Percentiles rank a stretch among this genome's conserved stretches.
Evolutionary conservation across 2,329 filamentous ascomycete species (phyloP).

Genomic region (Aspergillus flavus): DNA sequence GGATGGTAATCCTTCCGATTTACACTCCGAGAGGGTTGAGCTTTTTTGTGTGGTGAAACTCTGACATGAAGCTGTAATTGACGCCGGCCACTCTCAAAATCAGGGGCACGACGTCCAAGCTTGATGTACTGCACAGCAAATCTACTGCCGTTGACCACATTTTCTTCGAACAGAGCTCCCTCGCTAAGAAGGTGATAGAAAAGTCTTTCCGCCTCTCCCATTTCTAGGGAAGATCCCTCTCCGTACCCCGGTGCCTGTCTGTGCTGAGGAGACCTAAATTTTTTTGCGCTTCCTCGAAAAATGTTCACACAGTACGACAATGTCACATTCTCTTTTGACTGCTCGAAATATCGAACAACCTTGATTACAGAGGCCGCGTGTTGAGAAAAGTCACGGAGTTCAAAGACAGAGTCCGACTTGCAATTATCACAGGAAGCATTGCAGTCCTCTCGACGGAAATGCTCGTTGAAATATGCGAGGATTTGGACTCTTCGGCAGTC

Average conservation of each 20-base stretch:
- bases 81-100: conserved; percentile 49
- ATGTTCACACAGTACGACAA: conserved; percentile 82
- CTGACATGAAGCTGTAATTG: conserved; percentile 58
- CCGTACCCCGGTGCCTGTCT: conserved; percentile 64
- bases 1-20: conserved; percentile 52
- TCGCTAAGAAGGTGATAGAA: conserved; percentile 76
- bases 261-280: conserved; percentile 56
- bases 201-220: conserved; percentile 79
- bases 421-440: conserved; percentile 86
- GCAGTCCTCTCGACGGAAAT: conserved; percentile 73
- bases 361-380: conserved; percentile 71
- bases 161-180: conserved; percentile 72
- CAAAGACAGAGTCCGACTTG: conserved; percentile 69
- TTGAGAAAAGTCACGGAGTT: conserved; percentile 74
- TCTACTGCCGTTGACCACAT: conserved; percentile 63
- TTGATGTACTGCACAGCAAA: conserved; percentile 72
- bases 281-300: conserved; percentile 70
- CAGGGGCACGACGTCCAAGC: conserved; percentile 46
- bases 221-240: conserved; percentile 68
- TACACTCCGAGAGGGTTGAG: conserved; percentile 35
- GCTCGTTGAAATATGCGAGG: conserved; percentile 90
- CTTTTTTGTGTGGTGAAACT: conserved; percentile 47
- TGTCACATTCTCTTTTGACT: conserved; percentile 61
- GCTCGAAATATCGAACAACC: conserved; percentile 62
- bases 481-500: conserved; percentile 89